These are phyloP conservation scores for Didymella keratinophila DNA, from an alignment of 2,329 filamentous ascomycete genomes.

Conservation along the genomic window DNA sequence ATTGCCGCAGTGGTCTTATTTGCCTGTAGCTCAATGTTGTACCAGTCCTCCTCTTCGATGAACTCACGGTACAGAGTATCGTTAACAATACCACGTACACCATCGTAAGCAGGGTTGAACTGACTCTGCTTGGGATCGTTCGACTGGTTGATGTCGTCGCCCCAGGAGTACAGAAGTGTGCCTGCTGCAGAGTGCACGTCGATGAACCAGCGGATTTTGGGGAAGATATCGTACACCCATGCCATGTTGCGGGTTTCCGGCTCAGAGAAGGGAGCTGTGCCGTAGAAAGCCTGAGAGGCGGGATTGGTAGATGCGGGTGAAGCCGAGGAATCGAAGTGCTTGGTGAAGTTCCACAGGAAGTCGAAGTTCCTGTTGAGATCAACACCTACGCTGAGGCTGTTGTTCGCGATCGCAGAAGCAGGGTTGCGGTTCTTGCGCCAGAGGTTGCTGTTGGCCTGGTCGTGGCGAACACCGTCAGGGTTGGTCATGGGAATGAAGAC, in stretches of 20 bases:
- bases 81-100: constrained; percentile 58
- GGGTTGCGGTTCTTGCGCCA: constrained; percentile 54
- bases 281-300: constrained; percentile 59
- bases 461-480: constrained; percentile 43
- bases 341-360: constrained; percentile 63
- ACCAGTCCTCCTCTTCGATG: constrained; percentile 46
- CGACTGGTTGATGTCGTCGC: constrained; percentile 62
- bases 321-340: constrained; percentile 55
- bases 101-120: constrained; percentile 61
- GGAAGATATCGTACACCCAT: constrained; percentile 61
- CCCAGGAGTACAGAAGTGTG: constrained; percentile 65
- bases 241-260: constrained; percentile 63
- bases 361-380: constrained; percentile 55
- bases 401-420: constrained; percentile 31
- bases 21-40: constrained; percentile 44
- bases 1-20: constrained; percentile 47
- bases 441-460: constrained; percentile 41
- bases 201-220: constrained; percentile 63
- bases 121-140: constrained; percentile 59
- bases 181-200: constrained; percentile 66
- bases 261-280: constrained; percentile 62
- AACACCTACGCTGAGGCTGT: constrained; percentile 33
- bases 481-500: constrained; percentile 56
- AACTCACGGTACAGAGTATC: constrained; percentile 61
- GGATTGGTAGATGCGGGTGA: constrained; percentile 54